Evolutionary conservation across 805 yeast species (phyloP).

Genomic region (Grigorovia transvaalensis): DNA sequence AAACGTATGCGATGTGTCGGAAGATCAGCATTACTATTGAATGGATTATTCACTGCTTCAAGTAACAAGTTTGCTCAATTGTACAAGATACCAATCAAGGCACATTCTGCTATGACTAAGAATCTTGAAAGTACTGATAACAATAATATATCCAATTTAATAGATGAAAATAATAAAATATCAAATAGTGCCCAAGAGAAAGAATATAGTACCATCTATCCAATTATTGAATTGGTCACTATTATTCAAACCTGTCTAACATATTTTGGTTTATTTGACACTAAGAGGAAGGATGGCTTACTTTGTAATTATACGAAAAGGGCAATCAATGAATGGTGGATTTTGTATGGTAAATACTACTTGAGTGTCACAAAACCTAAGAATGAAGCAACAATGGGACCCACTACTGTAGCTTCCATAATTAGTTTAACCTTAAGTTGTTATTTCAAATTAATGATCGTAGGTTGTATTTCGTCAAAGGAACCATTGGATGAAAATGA

Average conservation of each 20-base stretch:
- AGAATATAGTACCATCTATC: slow-evolving; percentile 30
- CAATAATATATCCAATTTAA: neutral
- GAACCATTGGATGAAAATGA: slow-evolving; percentile 75
- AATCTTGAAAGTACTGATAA: neutral
- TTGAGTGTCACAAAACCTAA: slow-evolving; percentile 22
- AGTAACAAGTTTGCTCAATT: slow-evolving; percentile 73
- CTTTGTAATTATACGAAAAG: slow-evolving; percentile 66
- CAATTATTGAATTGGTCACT: slow-evolving; percentile 64
- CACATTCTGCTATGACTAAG: neutral
- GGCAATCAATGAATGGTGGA: slow-evolving; percentile 79
- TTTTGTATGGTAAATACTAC: slow-evolving; percentile 42
- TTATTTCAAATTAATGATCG: slow-evolving; percentile 51
- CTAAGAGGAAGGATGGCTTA: slow-evolving; percentile 66
- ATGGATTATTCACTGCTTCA: slow-evolving; percentile 65
- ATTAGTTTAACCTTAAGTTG: slow-evolving; percentile 68
- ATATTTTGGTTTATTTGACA: slow-evolving; percentile 62
- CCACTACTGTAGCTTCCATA: slow-evolving; percentile 66
- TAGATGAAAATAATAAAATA: neutral
- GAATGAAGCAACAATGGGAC: slow-evolving; percentile 47
- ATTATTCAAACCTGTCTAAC: slow-evolving; percentile 65
- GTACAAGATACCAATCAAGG: slow-evolving; percentile 42
- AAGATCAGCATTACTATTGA: slow-evolving; percentile 61
- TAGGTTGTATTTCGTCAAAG: slow-evolving; percentile 51
- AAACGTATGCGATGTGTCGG: slow-evolving; percentile 77
- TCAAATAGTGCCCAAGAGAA: neutral